These are phyloP conservation scores for Candida khao-thaluensis DNA, from an alignment of 805 yeast genomes.

Conservation along the genomic window DNA sequence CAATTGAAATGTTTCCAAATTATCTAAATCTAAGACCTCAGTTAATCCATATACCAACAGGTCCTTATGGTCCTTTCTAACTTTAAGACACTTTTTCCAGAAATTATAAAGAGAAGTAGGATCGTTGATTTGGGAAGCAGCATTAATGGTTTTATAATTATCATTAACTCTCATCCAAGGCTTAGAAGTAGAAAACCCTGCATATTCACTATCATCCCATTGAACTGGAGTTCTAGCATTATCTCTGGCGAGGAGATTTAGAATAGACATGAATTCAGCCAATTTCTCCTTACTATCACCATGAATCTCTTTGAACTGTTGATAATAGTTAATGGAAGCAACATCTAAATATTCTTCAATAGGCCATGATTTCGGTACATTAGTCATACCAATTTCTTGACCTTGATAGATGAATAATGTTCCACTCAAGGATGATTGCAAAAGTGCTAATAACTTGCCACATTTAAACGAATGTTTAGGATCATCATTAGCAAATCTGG, in stretches of 20 bases:
- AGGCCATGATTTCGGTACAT: constrained; percentile 43
- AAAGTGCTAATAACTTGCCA: constrained; percentile 49
- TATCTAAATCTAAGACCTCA: constrained; percentile 43
- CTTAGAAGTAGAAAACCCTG: constrained; percentile 47
- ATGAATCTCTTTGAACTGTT: constrained; percentile 27
- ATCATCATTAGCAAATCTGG: constrained; percentile 49
- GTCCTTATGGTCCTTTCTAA: constrained; percentile 47
- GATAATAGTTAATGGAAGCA: constrained; percentile 44
- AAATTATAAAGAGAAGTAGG: constrained; percentile 46
- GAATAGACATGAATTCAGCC: constrained; percentile 26
- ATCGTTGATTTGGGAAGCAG: constrained; percentile 44
- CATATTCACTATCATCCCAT: constrained; percentile 47
- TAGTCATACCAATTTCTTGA: constrained; percentile 59
- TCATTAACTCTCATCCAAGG: constrained; percentile 59
- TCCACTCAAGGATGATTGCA: constrained; percentile 50
- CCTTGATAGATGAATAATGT: constrained; percentile 60
- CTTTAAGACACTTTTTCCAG: constrained; percentile 43
- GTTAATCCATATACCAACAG: constrained; percentile 44
- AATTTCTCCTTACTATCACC: constrained; percentile 13
- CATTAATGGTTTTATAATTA: constrained; percentile 50
- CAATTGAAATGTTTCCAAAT: constrained; percentile 38
- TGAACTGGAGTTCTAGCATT: constrained; percentile 58
- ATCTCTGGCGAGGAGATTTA: constrained; percentile 48
- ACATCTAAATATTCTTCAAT: constrained; percentile 53
- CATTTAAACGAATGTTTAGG: constrained; percentile 29